phyloP scores from a whole-genome alignment of 495 filamentous ascomycete species.

The Penicillium longicatenatum region DNA sequence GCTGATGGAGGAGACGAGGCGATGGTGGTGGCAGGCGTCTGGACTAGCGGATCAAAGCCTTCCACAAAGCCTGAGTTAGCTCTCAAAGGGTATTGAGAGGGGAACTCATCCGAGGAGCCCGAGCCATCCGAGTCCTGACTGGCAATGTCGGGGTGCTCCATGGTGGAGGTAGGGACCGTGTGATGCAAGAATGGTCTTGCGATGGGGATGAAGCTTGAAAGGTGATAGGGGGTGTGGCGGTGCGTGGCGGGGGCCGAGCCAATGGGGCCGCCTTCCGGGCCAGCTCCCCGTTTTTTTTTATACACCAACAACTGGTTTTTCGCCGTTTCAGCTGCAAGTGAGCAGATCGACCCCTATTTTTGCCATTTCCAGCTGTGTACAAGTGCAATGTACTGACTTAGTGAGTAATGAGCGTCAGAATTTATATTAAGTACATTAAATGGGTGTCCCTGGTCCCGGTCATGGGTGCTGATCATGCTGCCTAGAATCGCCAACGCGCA shows the following conservation, averaged over 20 bases:
- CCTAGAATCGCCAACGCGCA: neutral
- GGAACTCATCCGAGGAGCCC: slow-evolving; percentile 61
- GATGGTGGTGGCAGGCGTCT: slow-evolving; percentile 45
- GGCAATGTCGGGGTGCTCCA: slow-evolving; percentile 58
- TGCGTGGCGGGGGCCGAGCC: slow-evolving; percentile 24
- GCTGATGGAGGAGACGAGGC: slow-evolving; percentile 42
- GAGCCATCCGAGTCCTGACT: slow-evolving; percentile 66
- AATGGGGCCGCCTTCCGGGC: slow-evolving; percentile 9
- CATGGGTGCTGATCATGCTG: slow-evolving; percentile 9
- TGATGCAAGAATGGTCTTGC: slow-evolving; percentile 18
- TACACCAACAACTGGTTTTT: neutral
- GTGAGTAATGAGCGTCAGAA: slow-evolving; percentile 4
- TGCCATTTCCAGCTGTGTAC: slow-evolving; percentile 6
- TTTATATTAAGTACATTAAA: slow-evolving; percentile 15
- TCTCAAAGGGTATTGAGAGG: slow-evolving; percentile 46
- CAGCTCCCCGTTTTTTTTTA: slow-evolving; percentile 5
- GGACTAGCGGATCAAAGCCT: slow-evolving; percentile 38
- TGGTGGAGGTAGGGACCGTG: slow-evolving; percentile 30
- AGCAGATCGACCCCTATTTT: slow-evolving; percentile 6
- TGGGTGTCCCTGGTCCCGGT: slow-evolving; percentile 3
- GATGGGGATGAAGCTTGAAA: slow-evolving; percentile 17
- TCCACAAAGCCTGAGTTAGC: slow-evolving; percentile 44
- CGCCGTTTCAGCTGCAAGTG: neutral
- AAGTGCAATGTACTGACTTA: slow-evolving; percentile 10
- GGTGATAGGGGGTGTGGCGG: slow-evolving; percentile 34